Percentiles rank a stretch among this genome's conserved stretches.
Evolutionary conservation across 139 green algal species (phyloP).

Genomic region (Picochlorum sp.): DNA sequence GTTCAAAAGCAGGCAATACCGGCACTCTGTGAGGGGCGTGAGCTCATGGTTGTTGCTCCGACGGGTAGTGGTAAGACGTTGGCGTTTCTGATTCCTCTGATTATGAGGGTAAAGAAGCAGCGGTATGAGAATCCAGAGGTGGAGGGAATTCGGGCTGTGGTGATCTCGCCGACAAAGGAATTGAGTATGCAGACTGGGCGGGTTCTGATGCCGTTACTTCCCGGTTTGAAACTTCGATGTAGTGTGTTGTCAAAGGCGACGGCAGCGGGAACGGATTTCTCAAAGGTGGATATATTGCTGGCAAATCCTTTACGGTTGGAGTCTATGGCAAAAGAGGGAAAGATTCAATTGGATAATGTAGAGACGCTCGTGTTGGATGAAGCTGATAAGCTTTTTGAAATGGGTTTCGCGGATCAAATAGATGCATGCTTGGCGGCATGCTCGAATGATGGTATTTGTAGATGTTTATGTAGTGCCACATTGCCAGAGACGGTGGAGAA

Average conservation of each 20-base stretch:
- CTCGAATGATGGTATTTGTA: constrained; percentile 36
- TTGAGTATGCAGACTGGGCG: constrained; percentile 72
- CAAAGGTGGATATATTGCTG: constrained; percentile 77
- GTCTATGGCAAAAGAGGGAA: constrained; percentile 30
- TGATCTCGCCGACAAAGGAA: constrained; percentile 77
- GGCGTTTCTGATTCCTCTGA: constrained; percentile 80
- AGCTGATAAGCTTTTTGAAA: constrained; percentile 92
- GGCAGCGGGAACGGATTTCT: constrained; percentile 55
- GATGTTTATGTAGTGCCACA: constrained; percentile 82
- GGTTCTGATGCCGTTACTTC: constrained; percentile 66
- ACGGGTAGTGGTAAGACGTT: constrained; percentile 89
- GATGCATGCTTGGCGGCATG: constrained; percentile 75
- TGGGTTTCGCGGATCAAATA: constrained; percentile 79
- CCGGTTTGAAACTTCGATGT: constrained; percentile 43
- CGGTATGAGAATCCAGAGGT: background rate
- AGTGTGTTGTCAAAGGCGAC: constrained; percentile 71
- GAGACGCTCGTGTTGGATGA: constrained; percentile 83
- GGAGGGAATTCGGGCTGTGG: constrained; percentile 19
- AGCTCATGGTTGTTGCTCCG: constrained; percentile 79
- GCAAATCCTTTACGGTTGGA: constrained; percentile 75
- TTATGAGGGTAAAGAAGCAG: constrained; percentile 26
- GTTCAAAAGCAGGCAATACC: constrained; percentile 90
- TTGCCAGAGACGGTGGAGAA: constrained; percentile 81
- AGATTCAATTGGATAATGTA: constrained; percentile 43
- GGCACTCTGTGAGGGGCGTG: constrained; percentile 45